Evolutionary conservation across 768 basidiomycete genomes (phyloP).

Genomic region (Lactifluus piperatus): DNA sequence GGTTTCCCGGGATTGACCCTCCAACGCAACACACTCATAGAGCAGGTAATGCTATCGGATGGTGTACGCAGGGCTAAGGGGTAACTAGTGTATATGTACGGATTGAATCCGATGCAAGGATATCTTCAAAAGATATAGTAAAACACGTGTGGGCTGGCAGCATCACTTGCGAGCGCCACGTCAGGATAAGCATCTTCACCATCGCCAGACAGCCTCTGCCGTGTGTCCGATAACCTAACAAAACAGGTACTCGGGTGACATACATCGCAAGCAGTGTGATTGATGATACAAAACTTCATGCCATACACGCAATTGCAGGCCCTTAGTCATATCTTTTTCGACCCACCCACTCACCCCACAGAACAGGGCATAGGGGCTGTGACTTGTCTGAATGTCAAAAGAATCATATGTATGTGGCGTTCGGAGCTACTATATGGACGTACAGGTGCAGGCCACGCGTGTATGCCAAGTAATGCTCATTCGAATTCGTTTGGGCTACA

Average conservation of each 20-base stretch:
- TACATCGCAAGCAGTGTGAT: not conserved
- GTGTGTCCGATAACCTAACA: no score
- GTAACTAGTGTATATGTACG: not conserved
- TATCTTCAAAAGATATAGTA: no score
- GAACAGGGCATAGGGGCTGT: slow-evolving; percentile 14
- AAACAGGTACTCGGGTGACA: no score
- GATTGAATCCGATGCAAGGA: no score
- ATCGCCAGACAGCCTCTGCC: no score
- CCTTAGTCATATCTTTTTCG: not conserved
- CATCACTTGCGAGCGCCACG: not conserved
- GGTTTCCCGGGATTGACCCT: not conserved
- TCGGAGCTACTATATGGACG: slow-evolving; percentile 6
- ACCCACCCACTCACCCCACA: not conserved
- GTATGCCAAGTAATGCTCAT: not conserved
- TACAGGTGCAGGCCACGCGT: not conserved
- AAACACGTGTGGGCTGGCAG: slow-evolving; percentile 3
- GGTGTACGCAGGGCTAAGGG: not conserved
- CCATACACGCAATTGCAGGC: not conserved
- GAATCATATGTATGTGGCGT: slow-evolving; percentile 7
- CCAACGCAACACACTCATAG: not conserved
- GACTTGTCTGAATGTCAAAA: not conserved
- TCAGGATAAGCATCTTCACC: not conserved
- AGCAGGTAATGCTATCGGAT: not conserved
- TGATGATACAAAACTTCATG: not conserved
- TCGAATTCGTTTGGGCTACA: not conserved